A percentile compares a stretch with the other conserved stretches of the same genome.
Evolutionary conservation across 371 early-diverging fungal species (phyloP).

Genomic region (Mortierella sp.): DNA sequence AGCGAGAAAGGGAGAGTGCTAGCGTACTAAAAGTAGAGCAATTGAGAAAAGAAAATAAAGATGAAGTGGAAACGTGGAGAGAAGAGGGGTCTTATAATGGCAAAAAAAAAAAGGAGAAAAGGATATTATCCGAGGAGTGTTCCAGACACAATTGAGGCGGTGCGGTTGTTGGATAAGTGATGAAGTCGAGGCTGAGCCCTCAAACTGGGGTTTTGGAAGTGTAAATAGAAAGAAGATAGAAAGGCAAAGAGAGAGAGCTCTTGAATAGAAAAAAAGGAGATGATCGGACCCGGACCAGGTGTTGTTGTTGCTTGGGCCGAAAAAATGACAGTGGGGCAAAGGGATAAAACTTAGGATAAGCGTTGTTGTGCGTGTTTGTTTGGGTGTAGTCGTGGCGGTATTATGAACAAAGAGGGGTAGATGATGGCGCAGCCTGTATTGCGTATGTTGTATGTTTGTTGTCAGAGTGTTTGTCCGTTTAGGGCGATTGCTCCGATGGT

Average conservation of each 20-base stretch:
- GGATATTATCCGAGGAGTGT: neutral
- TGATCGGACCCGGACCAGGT: conserved; percentile 12
- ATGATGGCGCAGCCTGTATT: conserved; percentile 11
- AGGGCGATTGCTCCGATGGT: conserved; percentile 15
- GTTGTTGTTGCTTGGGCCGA: conserved; percentile 3
- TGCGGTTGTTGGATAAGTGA: neutral
- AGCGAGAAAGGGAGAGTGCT: conserved; percentile 5
- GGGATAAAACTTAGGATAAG: neutral
- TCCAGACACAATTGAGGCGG: conserved; percentile 15
- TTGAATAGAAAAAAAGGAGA: conserved; percentile 1
- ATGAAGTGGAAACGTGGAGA: neutral
- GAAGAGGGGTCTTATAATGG: neutral
- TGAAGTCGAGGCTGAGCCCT: conserved; percentile 15
- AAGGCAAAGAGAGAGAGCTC: neutral
- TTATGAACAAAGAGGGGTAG: neutral
- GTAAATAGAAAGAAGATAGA: neutral
- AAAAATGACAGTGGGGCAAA: neutral
- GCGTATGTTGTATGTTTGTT: neutral
- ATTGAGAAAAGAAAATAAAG: neutral
- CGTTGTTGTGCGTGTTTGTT: conserved; percentile 7
- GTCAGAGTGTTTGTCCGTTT: neutral
- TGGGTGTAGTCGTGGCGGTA: neutral
- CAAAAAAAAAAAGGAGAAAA: neutral
- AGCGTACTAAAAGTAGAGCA: neutral
- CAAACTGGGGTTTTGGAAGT: conserved; percentile 8